Conservation (phyloP, 495 filamentous ascomycete genomes). For the Penicillium robsamsonii region DNA sequence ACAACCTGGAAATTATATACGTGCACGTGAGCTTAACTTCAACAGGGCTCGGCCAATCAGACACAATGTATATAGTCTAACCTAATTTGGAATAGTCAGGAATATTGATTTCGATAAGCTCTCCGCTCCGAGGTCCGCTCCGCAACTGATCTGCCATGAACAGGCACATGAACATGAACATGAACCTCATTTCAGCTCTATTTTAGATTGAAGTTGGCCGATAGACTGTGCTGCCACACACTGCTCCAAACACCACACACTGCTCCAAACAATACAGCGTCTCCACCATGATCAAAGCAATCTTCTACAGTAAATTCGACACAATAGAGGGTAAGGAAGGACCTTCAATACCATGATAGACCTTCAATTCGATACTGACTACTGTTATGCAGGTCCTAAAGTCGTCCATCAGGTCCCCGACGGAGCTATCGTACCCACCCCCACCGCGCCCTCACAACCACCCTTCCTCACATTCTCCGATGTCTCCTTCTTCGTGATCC, state of each 20-base stretch:
- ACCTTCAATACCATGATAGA: background rate
- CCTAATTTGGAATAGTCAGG: background rate
- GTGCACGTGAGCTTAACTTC: background rate
- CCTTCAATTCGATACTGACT: conserved; percentile 11
- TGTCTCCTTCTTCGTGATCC: conserved; percentile 87
- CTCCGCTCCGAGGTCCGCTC: conserved; percentile 11
- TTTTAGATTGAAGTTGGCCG: background rate
- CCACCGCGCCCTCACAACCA: conserved; percentile 48
- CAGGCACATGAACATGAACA: background rate
- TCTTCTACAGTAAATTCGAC: conserved; percentile 94
- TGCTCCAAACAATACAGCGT: conserved; percentile 8
- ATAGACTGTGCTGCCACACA: conserved; percentile 1
- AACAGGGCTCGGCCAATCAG: background rate
- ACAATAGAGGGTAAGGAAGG: conserved; percentile 69
- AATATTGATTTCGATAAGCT: conserved; percentile 6
- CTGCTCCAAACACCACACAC: conserved; percentile 9
- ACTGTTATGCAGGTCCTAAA: conserved; percentile 60
- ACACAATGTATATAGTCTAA: background rate
- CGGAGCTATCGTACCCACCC: conserved; percentile 65
- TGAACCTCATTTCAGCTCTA: background rate
- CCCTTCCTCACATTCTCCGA: conserved; percentile 80
- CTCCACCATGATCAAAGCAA: conserved; percentile 73
- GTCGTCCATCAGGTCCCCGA: conserved; percentile 60
- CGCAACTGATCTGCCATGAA: conserved; percentile 5
- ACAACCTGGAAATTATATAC: background rate